Evolutionary conservation across 2,329 filamentous ascomycete genomes (phyloP), one percentile per base, ranked within the genome.

Genomic region (Tympanopsis confertula): DNA sequence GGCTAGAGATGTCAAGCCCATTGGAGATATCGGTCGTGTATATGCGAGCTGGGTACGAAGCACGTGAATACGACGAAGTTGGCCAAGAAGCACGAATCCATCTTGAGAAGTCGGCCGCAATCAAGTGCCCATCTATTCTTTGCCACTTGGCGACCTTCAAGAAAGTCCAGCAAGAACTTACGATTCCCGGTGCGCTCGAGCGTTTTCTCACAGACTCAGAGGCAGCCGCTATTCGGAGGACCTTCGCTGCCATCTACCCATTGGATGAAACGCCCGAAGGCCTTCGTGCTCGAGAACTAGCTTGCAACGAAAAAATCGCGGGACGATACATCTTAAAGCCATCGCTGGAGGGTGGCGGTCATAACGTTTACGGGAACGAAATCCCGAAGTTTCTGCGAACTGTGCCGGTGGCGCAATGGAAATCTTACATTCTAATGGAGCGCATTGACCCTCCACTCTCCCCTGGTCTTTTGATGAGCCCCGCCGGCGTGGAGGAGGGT

Each of bases 101-200:
- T 19, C 47, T 66, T 2, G 62, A 65, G 39, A 45, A 47, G 13
- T 61, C 59, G 3, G 39, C 42, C 13, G 59, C 63, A 3, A 63
- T 66, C 44, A 65, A 65, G 45, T 66, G 62, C 37, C 62, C 63
- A 0, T 55, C 57, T 5, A 44, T 66, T 12, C 47, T 63, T 10
- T 51, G 51, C 1, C 63, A 66, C 37, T 44, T 66, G 13, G 50
- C 56, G 1, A 62, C 57, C 4, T 58, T 63, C 36, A 66, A 66
- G 46, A 57, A 58, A 30, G 55, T 66, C 1, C 63, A 66, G 41
- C 55, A 61, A 41, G 55, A 56, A 7, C 52, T 66, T 3, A 48
- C 55, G 2, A 38, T 42, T 2, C 51, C 55, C 0, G 56, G 47
- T 0, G 47, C 44, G 1, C 40, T 65, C 5, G 50, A 58, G 19